These are phyloP conservation scores for Glomus cerebriforme DNA, from an alignment of 192 early-diverging fungal species.

Conservation along the genomic window DNA sequence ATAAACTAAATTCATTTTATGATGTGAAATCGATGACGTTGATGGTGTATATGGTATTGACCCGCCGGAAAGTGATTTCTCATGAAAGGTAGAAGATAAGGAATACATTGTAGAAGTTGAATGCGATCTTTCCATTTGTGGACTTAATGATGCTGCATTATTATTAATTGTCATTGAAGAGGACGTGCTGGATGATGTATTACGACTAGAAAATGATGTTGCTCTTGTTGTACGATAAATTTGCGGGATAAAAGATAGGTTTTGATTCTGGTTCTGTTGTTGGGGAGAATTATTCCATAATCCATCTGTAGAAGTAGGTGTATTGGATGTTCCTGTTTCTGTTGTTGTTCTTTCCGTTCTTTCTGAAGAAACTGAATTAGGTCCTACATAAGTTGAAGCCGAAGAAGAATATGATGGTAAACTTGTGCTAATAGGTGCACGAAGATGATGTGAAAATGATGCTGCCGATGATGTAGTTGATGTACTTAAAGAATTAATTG, in stretches of 20 bases:
- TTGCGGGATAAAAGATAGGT: background rate
- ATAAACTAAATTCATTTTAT: background rate
- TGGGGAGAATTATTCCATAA: constrained; percentile 1
- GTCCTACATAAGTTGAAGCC: background rate
- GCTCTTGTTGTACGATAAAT: background rate
- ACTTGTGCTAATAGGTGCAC: constrained; percentile 26
- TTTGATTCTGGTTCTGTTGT: background rate
- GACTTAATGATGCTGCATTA: background rate
- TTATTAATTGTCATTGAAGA: background rate
- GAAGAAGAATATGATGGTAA: constrained; percentile 15
- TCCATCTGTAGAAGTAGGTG: constrained; percentile 3
- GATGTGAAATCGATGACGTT: background rate
- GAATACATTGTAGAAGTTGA: constrained; percentile 13
- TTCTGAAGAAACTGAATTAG: background rate
- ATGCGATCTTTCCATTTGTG: constrained; percentile 5
- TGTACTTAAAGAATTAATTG: constrained; percentile 25
- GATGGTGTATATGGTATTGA: background rate
- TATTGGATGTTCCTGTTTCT: background rate
- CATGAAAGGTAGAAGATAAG: constrained; percentile 21
- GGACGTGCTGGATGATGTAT: constrained; percentile 8
- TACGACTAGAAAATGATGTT: constrained; percentile 12
- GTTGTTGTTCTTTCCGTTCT: background rate
- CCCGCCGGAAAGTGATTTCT: constrained; percentile 16
- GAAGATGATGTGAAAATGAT: constrained; percentile 2
- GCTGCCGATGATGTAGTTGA: constrained; percentile 24